Base-by-base conservation (phyloP, 176 grass and related monocot species). In the Juncus inflexus region DNA sequence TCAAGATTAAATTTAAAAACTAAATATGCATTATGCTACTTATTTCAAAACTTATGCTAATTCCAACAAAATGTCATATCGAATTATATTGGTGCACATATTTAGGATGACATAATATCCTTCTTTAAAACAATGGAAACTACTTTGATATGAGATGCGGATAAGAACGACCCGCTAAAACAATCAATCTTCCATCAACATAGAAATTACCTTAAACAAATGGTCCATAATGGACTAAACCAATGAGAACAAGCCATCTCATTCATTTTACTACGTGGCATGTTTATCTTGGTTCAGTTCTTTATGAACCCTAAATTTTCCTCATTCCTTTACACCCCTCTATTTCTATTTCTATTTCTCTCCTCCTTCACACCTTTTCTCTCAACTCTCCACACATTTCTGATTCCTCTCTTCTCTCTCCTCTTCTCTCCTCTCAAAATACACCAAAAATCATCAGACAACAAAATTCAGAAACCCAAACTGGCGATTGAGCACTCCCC, bases 141-240 rank as follows among this genome's bases (percentile, higher is more conserved):
- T 3, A 15, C 54, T 57, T 57, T 57, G 54, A 57, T 13, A 57
- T 57, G 54, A 12, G 54, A 57, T 13, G 9, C 13, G 68, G 68
- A 71, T 71, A 71, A 71, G 68, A 71, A 71, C 68, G 68, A 71
- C 54, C 68, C 68, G 68, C 52, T 60, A 59, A 71, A 50, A 50
- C 67, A 71, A 71, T 71, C 68, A 71, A 71, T 71, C 37, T 40
- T 52, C 51, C 51, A 69, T 69, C 19, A 28, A 9, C 43, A 47
- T 9, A 47, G 6, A 9, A 47, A 47, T 47, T 47, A 47, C 9
- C 9, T 9, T 47, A 5, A 9, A 9, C 4, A 47, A 6, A 5
- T 9, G 43, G 43, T 47, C 43, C 43, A 47, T 9, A 5, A 9
- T 47, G 2, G 9, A 47, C 43, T 6, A 9, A 47, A 47, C 43